phyloP scores from a whole-genome alignment of 345 rosid species.

The Lepidium sativum region DNA sequence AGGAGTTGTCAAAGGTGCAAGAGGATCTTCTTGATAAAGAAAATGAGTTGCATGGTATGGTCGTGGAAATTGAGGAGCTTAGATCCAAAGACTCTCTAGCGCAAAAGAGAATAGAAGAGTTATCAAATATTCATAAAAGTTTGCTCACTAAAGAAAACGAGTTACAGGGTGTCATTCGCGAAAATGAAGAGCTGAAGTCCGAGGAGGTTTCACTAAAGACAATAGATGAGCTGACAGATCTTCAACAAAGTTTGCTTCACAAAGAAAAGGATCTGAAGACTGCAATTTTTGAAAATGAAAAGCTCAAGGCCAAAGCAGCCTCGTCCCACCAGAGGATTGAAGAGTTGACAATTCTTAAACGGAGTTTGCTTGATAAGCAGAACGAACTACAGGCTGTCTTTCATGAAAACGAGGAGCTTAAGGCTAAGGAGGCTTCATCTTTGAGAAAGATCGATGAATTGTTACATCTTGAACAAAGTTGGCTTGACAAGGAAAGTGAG shows the following conservation, averaged over 20 bases:
- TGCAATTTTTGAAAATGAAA: slow-evolving; percentile 1
- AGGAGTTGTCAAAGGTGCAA: slow-evolving; percentile 18
- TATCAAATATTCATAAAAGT: not conserved
- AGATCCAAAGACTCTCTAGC: not conserved
- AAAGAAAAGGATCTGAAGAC: not conserved
- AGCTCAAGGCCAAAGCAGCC: not conserved
- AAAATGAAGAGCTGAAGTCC: slow-evolving; percentile 58
- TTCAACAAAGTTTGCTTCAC: not conserved
- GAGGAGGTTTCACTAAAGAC: slow-evolving; percentile 1
- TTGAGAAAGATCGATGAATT: slow-evolving; percentile 21
- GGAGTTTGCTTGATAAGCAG: slow-evolving; percentile 19
- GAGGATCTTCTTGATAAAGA: not conserved
- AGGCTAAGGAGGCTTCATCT: slow-evolving; percentile 8
- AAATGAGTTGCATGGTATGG: not conserved
- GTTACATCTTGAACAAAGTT: slow-evolving; percentile 20
- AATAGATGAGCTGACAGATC: not conserved
- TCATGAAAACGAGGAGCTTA: slow-evolving; percentile 61
- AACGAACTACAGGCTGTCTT: slow-evolving; percentile 54
- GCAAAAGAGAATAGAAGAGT: slow-evolving; percentile 9
- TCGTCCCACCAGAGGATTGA: not conserved
- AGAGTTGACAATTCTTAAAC: slow-evolving; percentile 12
- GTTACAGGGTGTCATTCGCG: slow-evolving; percentile 49
- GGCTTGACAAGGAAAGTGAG: slow-evolving; percentile 20
- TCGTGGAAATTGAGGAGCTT: not conserved
- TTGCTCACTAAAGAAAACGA: slow-evolving; percentile 33